phyloP scores from a whole-genome alignment of 257 asterid species.

The Echites panduratus region DNA sequence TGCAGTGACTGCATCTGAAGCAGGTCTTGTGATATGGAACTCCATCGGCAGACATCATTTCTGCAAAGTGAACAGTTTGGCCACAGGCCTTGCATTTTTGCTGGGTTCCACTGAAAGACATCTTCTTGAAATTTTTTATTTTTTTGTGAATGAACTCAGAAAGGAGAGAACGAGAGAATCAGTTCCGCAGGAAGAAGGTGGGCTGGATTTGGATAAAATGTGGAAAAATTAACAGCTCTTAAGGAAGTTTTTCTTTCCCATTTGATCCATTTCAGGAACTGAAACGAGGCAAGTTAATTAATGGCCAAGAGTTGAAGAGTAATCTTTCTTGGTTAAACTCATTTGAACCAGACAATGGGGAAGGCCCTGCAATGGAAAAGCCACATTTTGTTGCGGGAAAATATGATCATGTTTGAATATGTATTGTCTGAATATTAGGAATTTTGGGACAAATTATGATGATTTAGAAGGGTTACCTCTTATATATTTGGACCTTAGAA shows the following conservation, averaged over 20 bases:
- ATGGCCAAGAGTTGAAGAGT: too few relatives aligned
- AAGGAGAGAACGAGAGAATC: too few relatives aligned
- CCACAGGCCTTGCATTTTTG: constrained; percentile 60
- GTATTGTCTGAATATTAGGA: not conserved
- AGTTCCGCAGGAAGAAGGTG: not conserved
- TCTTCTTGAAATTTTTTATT: too few relatives aligned
- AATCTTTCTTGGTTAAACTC: constrained; percentile 7
- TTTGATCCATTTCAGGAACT: too few relatives aligned
- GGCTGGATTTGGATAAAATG: not conserved
- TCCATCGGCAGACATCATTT: constrained; percentile 57
- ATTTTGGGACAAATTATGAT: not conserved
- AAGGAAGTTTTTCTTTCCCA: too few relatives aligned
- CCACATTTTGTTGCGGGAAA: constrained; percentile 10
- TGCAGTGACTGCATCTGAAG: constrained; percentile 68
- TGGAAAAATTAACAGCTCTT: too few relatives aligned
- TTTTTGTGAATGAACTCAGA: too few relatives aligned
- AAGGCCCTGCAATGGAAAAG: constrained; percentile 7
- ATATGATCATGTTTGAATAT: too few relatives aligned
- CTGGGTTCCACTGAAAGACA: constrained; percentile 50
- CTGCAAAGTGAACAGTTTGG: constrained; percentile 51
- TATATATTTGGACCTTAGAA: too few relatives aligned
- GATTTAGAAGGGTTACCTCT: too few relatives aligned
- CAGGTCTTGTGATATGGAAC: constrained; percentile 46
- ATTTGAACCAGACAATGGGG: not conserved
- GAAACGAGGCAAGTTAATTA: too few relatives aligned